Evolutionary conservation across 208 protist species (phyloP).

Genomic region (Crithidia thermophila): DNA sequence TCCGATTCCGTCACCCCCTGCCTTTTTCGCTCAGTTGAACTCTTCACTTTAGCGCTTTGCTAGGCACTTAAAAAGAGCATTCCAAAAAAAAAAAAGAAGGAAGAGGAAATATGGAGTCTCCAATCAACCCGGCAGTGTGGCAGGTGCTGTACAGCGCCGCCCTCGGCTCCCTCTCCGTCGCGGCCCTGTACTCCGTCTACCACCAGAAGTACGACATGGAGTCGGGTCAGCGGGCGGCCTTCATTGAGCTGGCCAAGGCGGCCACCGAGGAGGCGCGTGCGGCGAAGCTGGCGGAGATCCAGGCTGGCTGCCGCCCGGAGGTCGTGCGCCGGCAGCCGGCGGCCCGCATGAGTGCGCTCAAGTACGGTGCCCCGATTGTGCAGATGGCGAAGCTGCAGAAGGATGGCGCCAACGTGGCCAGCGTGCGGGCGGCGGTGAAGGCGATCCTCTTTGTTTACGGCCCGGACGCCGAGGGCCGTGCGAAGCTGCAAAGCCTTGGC

Average conservation of each 20-base stretch:
- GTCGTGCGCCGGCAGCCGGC: conserved; percentile 54
- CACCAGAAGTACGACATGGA: conserved; percentile 76
- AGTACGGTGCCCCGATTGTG: conserved; percentile 53
- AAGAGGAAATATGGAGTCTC: conserved; percentile 70
- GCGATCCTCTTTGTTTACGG: conserved; percentile 62
- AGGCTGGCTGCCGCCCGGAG: conserved; percentile 59
- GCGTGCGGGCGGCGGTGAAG: conserved; percentile 53
- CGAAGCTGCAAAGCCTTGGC: conserved; percentile 43
- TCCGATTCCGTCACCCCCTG: background rate
- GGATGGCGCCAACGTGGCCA: conserved; percentile 70
- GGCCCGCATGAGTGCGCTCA: conserved; percentile 52
- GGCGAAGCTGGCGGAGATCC: conserved; percentile 46
- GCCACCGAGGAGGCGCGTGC: conserved; percentile 46
- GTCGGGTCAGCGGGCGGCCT: conserved; percentile 33
- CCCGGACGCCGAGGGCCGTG: conserved; percentile 57
- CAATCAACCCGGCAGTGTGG: conserved; percentile 78
- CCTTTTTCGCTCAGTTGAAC: background rate
- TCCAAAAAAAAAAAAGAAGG: background rate
- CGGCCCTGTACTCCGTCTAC: conserved; percentile 75
- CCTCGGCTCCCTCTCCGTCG: conserved; percentile 49
- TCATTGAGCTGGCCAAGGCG: conserved; percentile 41
- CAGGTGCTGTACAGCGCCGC: conserved; percentile 70
- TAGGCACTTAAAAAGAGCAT: background rate
- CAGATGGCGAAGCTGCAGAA: conserved; percentile 55
- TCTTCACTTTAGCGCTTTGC: too few species aligned